phyloP scores from a whole-genome alignment of 306 rosid species.

The Quercus engelmannii region DNA sequence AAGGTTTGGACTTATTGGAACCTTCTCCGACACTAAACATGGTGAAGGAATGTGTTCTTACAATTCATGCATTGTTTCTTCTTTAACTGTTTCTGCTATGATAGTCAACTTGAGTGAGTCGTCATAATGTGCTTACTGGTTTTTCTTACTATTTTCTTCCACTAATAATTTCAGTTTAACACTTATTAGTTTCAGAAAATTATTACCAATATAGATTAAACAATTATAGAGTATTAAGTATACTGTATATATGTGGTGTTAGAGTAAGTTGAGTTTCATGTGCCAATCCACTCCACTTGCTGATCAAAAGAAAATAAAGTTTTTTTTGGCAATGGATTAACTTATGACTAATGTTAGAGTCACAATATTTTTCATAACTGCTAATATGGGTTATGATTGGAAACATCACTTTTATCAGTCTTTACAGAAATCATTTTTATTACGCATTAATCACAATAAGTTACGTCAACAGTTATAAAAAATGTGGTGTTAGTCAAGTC shows the following conservation, averaged over 20 bases:
- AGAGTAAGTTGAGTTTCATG: conserved; percentile 14
- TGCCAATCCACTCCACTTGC: neutral
- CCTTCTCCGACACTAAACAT: conserved; percentile 85
- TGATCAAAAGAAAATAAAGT: neutral
- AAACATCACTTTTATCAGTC: no score
- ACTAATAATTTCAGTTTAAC: neutral
- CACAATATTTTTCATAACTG: no score
- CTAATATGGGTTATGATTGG: no score
- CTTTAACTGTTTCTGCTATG: conserved; percentile 7
- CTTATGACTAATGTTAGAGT: neutral
- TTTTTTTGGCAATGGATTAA: neutral
- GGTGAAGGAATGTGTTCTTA: conserved; percentile 67
- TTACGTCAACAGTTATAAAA: no score
- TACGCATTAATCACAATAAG: no score
- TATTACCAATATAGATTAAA: neutral
- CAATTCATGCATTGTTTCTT: conserved; percentile 26
- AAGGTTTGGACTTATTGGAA: conserved; percentile 66
- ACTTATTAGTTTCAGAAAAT: neutral
- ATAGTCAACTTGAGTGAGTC: conserved; percentile 40
- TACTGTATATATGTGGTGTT: neutral
- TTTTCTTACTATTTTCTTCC: neutral
- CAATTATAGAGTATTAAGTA: neutral
- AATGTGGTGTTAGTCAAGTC: no score
- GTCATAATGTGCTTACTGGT: no score
- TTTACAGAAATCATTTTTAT: no score